phyloP scores from a whole-genome alignment of 345 rosid species.

The Brassica carinata region DNA sequence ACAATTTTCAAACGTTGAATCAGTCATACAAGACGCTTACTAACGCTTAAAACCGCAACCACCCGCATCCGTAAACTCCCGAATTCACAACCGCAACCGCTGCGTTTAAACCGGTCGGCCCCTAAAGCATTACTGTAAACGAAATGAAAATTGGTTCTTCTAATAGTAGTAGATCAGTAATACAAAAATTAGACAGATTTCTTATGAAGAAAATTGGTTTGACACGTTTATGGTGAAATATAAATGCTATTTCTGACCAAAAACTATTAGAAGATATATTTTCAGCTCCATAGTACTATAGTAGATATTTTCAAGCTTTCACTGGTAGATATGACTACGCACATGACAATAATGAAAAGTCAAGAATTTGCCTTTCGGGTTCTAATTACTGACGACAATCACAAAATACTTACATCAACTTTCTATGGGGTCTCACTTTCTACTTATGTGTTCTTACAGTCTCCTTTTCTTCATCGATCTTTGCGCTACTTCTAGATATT shows the following conservation, averaged over 20 bases:
- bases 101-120: no score
- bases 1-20: no score
- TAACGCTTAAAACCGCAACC: no score
- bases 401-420: conserved; percentile 22
- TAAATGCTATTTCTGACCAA: conserved; percentile 14
- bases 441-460: conserved; percentile 17
- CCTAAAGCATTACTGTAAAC: background rate
- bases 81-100: no score
- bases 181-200: background rate
- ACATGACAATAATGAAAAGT: conserved; percentile 38
- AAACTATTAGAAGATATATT: conserved; percentile 21
- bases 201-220: background rate
- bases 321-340: conserved; percentile 29
- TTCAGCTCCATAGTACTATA: conserved; percentile 2
- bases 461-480: conserved; percentile 18
- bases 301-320: conserved; percentile 12
- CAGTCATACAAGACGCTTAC: no score
- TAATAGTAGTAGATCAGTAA: background rate
- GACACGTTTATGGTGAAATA: background rate
- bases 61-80: no score
- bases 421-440: conserved; percentile 23
- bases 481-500: conserved; percentile 33
- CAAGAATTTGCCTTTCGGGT: conserved; percentile 34
- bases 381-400: conserved; percentile 30
- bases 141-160: background rate